phyloP scores from a whole-genome alignment of 2,329 filamentous ascomycete genomes.

The Coniochaeta sp. region DNA sequence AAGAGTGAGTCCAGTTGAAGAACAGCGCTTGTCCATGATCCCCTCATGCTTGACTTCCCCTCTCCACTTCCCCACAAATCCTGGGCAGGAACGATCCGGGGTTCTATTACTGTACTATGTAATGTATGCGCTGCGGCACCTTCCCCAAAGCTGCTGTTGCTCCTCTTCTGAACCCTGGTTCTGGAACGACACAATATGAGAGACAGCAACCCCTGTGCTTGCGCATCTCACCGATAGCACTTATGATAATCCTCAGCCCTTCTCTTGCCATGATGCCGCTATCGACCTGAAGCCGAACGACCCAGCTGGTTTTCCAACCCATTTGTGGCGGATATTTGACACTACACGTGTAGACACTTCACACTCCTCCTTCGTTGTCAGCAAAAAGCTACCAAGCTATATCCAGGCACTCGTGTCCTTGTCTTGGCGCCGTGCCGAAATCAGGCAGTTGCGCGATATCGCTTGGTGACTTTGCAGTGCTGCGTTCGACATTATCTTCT shows the following conservation, averaged over 20 bases:
- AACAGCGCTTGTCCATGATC: neutral
- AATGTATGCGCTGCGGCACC: no score
- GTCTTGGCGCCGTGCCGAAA: neutral
- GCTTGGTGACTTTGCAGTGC: neutral
- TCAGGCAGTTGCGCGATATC: neutral
- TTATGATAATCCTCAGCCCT: neutral
- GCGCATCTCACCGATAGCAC: neutral
- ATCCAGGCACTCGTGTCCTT: neutral
- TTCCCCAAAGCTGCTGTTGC: neutral
- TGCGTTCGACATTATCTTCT: neutral
- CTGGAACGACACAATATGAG: neutral
- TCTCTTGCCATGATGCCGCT: neutral
- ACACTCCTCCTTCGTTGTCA: neutral
- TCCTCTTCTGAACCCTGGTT: conserved; percentile 1
- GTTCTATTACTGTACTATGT: no score
- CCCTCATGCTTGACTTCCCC: neutral
- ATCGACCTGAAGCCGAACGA: neutral
- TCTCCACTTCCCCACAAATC: conserved; percentile 1
- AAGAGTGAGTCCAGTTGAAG: neutral
- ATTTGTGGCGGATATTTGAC: neutral
- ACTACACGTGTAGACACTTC: neutral
- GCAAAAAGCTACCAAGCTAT: neutral
- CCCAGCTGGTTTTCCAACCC: no score
- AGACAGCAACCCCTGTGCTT: neutral
- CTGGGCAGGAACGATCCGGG: neutral